These are phyloP conservation scores for Blastosporella zonata DNA, from an alignment of 1,284 basidiomycete species.

Conservation along the genomic window DNA sequence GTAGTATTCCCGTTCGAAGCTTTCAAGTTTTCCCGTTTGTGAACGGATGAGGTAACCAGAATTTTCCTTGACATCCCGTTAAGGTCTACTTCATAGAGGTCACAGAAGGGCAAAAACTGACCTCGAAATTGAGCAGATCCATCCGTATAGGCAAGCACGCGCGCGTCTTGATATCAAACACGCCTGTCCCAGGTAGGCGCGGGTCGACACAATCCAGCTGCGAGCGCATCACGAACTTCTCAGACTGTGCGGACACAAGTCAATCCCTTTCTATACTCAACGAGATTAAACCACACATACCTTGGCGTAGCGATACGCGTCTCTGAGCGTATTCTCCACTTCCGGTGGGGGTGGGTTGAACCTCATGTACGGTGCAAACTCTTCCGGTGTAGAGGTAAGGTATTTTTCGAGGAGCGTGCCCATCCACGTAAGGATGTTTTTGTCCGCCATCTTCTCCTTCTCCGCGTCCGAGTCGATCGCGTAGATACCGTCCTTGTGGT, in stretches of 20 bases:
- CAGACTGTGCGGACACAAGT: slow-evolving; percentile 43
- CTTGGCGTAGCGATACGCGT: slow-evolving; percentile 84
- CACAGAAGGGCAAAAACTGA: slow-evolving; percentile 25
- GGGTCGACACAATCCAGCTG: slow-evolving; percentile 88
- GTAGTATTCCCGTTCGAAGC: slow-evolving; percentile 89
- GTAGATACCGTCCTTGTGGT: slow-evolving; percentile 68
- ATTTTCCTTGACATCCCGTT: slow-evolving; percentile 45
- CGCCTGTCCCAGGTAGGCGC: slow-evolving; percentile 82
- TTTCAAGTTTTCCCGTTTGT: slow-evolving; percentile 61
- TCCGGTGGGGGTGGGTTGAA: slow-evolving; percentile 32
- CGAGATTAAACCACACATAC: slow-evolving; percentile 36
- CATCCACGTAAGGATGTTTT: slow-evolving; percentile 80
- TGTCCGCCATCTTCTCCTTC: slow-evolving; percentile 44
- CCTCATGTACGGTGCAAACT: slow-evolving; percentile 67
- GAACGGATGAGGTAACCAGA: slow-evolving; percentile 73
- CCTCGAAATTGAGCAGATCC: slow-evolving; percentile 84
- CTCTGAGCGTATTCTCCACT: slow-evolving; percentile 41
- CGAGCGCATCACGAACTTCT: slow-evolving; percentile 87
- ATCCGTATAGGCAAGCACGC: slow-evolving; percentile 83
- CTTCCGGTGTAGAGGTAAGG: slow-evolving; percentile 64
- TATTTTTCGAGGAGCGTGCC: slow-evolving; percentile 91
- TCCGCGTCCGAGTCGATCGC: slow-evolving; percentile 73
- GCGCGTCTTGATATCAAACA: slow-evolving; percentile 97
- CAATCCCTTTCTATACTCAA: neutral
- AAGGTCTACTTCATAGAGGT: neutral